Evolutionary conservation across 805 yeast species (phyloP).

Genomic region (Kazachstania psychrophila): DNA sequence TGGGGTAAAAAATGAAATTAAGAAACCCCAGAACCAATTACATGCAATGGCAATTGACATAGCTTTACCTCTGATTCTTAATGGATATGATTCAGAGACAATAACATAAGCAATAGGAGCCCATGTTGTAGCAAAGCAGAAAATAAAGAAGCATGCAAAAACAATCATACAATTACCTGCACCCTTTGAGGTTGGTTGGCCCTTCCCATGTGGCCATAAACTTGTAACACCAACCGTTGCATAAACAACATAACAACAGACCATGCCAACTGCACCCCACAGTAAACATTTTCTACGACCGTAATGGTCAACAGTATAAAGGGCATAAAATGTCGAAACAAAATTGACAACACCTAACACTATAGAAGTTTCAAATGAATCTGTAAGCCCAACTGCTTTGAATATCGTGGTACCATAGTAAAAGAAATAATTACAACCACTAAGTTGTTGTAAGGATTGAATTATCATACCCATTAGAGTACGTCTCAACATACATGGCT

Average conservation of each 20-base stretch:
- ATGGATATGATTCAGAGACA: conserved; percentile 63
- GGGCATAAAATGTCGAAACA: conserved; percentile 44
- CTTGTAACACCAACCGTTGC: conserved; percentile 56
- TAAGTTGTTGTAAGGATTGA: conserved; percentile 62
- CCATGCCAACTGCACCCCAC: conserved; percentile 44
- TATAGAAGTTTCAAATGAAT: conserved; percentile 52
- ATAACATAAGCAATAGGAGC: conserved; percentile 64
- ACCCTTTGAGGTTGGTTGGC: conserved; percentile 33
- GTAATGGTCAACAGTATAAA: conserved; percentile 45
- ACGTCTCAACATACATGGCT: conserved; percentile 47
- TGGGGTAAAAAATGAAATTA: conserved; percentile 67
- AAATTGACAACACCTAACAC: conserved; percentile 55
- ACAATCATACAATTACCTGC: conserved; percentile 68
- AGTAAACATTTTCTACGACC: conserved; percentile 46
- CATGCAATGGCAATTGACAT: conserved; percentile 53
- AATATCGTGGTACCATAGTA: conserved; percentile 59
- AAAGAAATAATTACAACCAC: conserved; percentile 63
- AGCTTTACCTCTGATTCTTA: conserved; percentile 56
- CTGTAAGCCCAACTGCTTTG: conserved; percentile 51
- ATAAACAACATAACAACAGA: conserved; percentile 40
- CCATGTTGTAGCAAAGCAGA: conserved; percentile 73
- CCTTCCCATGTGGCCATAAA: conserved; percentile 33
- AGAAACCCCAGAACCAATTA: conserved; percentile 63
- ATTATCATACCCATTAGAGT: conserved; percentile 45
- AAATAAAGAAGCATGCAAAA: conserved; percentile 61